Evolutionary conservation across 2,329 filamentous ascomycete genomes (phyloP).

Genomic region (Trichophyton simii): DNA sequence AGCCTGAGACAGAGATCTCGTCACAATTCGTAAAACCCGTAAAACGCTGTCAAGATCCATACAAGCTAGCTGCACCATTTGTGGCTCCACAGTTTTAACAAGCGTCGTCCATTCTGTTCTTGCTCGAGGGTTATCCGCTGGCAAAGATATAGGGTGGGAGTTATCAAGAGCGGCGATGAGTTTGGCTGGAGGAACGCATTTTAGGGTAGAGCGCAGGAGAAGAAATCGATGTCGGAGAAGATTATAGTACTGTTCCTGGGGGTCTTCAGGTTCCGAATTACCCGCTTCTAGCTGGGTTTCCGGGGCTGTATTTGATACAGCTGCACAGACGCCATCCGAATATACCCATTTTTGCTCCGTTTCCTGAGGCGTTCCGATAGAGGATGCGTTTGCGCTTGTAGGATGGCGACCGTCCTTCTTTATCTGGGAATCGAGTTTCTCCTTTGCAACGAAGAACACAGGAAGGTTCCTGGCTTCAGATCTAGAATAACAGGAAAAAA

Average conservation of each 20-base stretch:
- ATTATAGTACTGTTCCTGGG: slow-evolving; percentile 55
- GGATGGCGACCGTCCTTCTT: background rate
- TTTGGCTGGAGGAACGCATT: slow-evolving; percentile 41
- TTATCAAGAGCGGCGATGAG: slow-evolving; percentile 42
- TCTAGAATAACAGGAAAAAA: slow-evolving; percentile 9
- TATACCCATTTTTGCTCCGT: slow-evolving; percentile 47
- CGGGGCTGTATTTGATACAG: slow-evolving; percentile 36
- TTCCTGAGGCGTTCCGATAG: background rate
- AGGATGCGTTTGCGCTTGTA: background rate
- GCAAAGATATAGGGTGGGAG: slow-evolving; percentile 42
- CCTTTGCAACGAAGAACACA: slow-evolving; percentile 12
- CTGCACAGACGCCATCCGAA: slow-evolving; percentile 67
- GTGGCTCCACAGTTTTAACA: slow-evolving; percentile 33
- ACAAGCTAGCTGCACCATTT: slow-evolving; percentile 38
- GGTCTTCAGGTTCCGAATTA: slow-evolving; percentile 26
- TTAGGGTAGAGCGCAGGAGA: slow-evolving; percentile 50
- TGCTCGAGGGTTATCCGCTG: slow-evolving; percentile 41
- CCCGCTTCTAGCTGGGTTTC: slow-evolving; percentile 19
- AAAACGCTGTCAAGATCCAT: slow-evolving; percentile 52
- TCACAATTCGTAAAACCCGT: slow-evolving; percentile 50
- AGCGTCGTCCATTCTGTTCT: slow-evolving; percentile 44
- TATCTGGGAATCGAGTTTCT: slow-evolving; percentile 7
- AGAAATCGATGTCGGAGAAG: slow-evolving; percentile 54
- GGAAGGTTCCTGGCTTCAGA: slow-evolving; percentile 15
- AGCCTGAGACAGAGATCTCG: slow-evolving; percentile 46